phyloP scores from a whole-genome alignment of 1,284 basidiomycete genomes.

The Sparassis latifolia region DNA sequence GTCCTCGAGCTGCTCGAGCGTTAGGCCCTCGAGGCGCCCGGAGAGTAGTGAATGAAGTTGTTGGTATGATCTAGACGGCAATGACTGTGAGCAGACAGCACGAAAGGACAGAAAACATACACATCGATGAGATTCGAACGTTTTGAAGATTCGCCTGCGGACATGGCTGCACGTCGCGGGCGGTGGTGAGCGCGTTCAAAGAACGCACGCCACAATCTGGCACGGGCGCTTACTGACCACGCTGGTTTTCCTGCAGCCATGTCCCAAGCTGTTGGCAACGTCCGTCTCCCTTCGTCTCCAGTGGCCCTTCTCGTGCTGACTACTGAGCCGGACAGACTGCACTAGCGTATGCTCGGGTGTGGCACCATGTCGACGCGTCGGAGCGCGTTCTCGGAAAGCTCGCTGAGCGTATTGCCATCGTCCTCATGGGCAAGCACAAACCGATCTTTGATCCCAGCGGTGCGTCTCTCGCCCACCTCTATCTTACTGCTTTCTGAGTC shows the following conservation, averaged over 20 bases:
- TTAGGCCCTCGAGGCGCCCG: constrained; percentile 50
- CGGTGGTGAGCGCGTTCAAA: too few relatives aligned
- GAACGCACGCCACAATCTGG: too few relatives aligned
- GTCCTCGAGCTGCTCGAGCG: constrained; percentile 48
- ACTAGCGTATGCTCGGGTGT: constrained; percentile 87
- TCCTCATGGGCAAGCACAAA: constrained; percentile 99
- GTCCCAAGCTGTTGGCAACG: constrained; percentile 66
- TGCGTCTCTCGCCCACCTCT: constrained; percentile 31
- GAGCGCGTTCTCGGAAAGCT: constrained; percentile 90
- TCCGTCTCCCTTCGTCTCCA: constrained; percentile 24
- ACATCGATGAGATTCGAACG: constrained; percentile 52
- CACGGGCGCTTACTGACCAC: not conserved
- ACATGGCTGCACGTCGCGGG: constrained; percentile 23
- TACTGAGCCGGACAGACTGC: constrained; percentile 58
- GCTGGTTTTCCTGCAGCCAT: constrained; percentile 24
- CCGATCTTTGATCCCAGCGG: constrained; percentile 92
- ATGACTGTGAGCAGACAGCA: constrained; percentile 2
- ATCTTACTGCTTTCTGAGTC: not conserved
- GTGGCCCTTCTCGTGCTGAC: not conserved
- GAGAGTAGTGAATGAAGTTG: constrained; percentile 57
- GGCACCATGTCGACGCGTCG: constrained; percentile 93
- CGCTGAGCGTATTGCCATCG: constrained; percentile 88
- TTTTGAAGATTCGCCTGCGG: constrained; percentile 33
- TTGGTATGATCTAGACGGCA: constrained; percentile 48
- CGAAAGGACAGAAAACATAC: constrained; percentile 27